Evolutionary conservation across 495 filamentous ascomycete species (phyloP), one percentile per base, ranked within the genome.

Genomic region (Tuber aestivum): DNA sequence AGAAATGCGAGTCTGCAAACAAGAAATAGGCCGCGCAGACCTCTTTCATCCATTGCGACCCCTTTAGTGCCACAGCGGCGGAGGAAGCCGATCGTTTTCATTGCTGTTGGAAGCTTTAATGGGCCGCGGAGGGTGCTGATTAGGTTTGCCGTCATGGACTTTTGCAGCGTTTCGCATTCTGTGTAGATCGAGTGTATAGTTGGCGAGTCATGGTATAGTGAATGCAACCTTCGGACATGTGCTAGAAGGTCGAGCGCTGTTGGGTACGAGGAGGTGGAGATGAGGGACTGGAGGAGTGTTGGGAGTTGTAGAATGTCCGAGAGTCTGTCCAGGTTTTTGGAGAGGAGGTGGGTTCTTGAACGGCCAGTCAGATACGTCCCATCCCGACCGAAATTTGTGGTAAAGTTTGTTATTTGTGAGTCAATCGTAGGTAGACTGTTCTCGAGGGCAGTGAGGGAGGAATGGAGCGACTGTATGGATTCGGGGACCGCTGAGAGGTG

Each of bases 231-330:
- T 75, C 93, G 92, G 83, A 97, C 97, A 84, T 97, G 96, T n/a
- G 92, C 90, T 82, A 97, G 91, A 7, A 98, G 86, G 81, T 99
- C 96, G 69, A 99, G 87, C 1, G 95, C 95, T 0, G 93, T 92
- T 3, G 95, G 92, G 84, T 97, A 97, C 77, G 92, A 95, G 8
- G 85, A 83, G 5, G 86, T 83, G 1, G 86, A 84, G 37, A 95
- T 92, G 37, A 92, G 87, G 21, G 92, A 90, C 8, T 92, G 90
- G 3, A 99, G 89, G 45, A 98, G 85, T 1, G 92, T 92, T 3
- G 96, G 96, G 32, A 99, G 88, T 78, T 97, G 94, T 32, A 99
- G 87, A 40, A 99, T 91, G 82, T 97, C 95, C 35, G 94, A 91
- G 23, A 98, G 85, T 72, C 94, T 87, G 80, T 97, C 95, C 32